phyloP scores from a whole-genome alignment of 148 eudicot species.

The Cornus kousa region DNA sequence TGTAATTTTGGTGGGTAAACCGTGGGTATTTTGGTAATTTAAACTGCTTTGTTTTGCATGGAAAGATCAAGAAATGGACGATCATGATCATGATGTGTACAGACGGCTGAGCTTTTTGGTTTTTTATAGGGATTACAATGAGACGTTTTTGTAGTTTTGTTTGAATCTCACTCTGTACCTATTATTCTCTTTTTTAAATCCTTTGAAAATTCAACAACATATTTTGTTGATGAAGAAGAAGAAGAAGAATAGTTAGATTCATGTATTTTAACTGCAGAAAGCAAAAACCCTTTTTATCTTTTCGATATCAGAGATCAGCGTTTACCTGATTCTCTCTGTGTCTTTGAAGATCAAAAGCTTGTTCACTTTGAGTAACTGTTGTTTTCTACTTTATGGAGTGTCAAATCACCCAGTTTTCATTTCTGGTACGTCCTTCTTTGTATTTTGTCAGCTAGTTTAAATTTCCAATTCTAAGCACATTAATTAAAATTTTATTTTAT shows the following conservation, averaged over 20 bases:
- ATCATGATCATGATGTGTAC: conserved; percentile 20
- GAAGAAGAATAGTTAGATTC: neutral
- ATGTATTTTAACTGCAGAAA: neutral
- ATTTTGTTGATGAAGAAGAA: neutral
- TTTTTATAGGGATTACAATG: neutral
- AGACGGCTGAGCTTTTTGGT: conserved; percentile 13
- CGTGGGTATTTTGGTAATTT: conserved; percentile 77
- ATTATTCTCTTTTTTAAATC: neutral
- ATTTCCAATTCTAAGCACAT: too few species aligned
- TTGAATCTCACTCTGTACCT: neutral
- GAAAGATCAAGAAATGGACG: conserved; percentile 8
- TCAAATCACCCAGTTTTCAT: conserved; percentile 4
- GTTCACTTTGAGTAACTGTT: neutral
- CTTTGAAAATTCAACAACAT: too few species aligned
- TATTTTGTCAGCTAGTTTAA: too few species aligned
- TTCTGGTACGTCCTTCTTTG: neutral
- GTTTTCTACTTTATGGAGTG: conserved; percentile 14
- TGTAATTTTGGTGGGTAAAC: conserved; percentile 47
- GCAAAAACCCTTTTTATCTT: conserved; percentile 5
- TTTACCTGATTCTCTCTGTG: neutral
- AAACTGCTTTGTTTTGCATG: conserved; percentile 1
- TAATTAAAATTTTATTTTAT: too few species aligned
- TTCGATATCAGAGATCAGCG: neutral
- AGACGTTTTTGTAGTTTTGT: neutral
- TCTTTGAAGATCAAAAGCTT: conserved; percentile 11